phyloP scores from a whole-genome alignment of 2,329 filamentous ascomycete species.

The Aspergillus pseudoviridinutans region DNA sequence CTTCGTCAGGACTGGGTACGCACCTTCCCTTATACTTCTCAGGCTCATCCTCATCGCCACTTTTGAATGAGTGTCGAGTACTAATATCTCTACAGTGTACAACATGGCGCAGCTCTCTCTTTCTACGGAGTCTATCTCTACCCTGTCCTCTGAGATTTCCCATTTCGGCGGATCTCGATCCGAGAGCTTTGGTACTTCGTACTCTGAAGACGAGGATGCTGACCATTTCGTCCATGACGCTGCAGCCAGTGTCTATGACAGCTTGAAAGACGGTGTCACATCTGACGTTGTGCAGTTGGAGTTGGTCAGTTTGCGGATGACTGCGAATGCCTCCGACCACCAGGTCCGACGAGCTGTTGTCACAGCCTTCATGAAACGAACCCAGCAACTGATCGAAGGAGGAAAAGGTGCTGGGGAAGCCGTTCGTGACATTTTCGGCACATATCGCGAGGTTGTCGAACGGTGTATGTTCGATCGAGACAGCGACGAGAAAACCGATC shows the following conservation, averaged over 20 bases:
- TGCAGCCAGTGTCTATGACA: constrained; percentile 79
- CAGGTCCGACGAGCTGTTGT: constrained; percentile 85
- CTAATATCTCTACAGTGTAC: constrained; percentile 41
- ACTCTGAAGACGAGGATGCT: constrained; percentile 58
- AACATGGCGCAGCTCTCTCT: constrained; percentile 46
- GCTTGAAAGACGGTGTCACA: constrained; percentile 66
- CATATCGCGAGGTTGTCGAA: constrained; percentile 59
- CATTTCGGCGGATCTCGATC: constrained; percentile 55
- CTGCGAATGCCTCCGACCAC: constrained; percentile 81
- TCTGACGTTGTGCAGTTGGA: constrained; percentile 89
- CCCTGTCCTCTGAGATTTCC: constrained; percentile 54
- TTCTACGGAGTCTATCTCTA: constrained; percentile 58
- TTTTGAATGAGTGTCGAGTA: neutral
- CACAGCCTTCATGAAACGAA: constrained; percentile 76
- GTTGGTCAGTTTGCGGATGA: constrained; percentile 87
- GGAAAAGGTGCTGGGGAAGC: constrained; percentile 61
- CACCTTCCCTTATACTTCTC: neutral
- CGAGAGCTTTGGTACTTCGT: constrained; percentile 69
- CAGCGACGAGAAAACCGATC: constrained; percentile 57
- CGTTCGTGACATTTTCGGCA: constrained; percentile 59
- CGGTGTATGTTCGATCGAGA: constrained; percentile 57
- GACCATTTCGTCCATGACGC: constrained; percentile 82
- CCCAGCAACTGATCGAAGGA: constrained; percentile 63
- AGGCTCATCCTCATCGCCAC: constrained; percentile 1
- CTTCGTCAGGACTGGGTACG: constrained; percentile 38